Conservation (phyloP, 306 rosid genomes). For the Trichosanthes truncata region DNA sequence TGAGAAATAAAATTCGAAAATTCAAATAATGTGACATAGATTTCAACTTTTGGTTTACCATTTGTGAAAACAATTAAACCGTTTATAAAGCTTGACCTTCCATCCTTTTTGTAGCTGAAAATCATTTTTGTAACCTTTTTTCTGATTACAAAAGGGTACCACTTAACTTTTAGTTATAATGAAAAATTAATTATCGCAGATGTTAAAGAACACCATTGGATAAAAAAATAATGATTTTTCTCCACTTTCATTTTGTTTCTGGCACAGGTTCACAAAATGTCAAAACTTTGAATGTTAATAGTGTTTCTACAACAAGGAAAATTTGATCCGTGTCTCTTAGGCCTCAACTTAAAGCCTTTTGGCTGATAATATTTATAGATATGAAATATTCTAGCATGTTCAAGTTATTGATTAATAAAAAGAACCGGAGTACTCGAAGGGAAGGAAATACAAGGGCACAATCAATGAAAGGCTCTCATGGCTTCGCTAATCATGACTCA, state of each 20-base stretch:
- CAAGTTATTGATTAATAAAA: neutral
- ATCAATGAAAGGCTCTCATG: neutral
- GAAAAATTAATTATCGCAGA: neutral
- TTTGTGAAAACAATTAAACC: neutral
- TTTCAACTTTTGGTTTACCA: neutral
- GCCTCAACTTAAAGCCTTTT: neutral
- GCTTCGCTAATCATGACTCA: neutral
- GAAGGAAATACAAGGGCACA: neutral
- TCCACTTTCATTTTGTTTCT: neutral
- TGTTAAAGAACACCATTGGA: neutral
- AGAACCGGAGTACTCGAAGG: neutral
- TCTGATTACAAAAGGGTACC: neutral
- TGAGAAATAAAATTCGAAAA: neutral
- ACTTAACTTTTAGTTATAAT: neutral
- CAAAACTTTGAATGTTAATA: neutral
- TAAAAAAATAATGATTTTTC: neutral
- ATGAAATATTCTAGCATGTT: neutral
- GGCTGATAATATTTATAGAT: neutral
- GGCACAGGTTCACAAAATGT: neutral
- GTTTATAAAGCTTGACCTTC: neutral
- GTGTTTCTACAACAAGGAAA: neutral
- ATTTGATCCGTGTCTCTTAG: neutral
- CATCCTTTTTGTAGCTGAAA: neutral
- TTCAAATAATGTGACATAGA: neutral
- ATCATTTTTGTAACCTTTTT: neutral